Evolutionary conservation across 148 eudicot genomes (phyloP).

Genomic region (Camellia granthamiana): DNA sequence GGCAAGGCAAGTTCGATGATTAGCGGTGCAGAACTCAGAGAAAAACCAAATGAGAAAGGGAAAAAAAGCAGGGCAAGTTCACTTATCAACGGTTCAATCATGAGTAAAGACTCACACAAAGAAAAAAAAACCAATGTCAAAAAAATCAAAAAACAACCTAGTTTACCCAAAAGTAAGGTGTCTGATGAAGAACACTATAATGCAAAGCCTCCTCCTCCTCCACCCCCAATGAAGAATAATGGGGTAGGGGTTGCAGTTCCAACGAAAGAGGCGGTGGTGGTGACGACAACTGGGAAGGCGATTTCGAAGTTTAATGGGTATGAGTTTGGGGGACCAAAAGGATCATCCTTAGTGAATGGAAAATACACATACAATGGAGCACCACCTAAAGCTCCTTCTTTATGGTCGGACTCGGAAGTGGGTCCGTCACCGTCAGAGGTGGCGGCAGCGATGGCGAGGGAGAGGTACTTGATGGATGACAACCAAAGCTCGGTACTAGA

Average conservation of each 20-base stretch:
- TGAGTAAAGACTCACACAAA: slow-evolving; percentile 16
- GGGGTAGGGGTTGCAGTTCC: no score
- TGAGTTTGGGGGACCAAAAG: slow-evolving; percentile 27
- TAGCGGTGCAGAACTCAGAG: slow-evolving; percentile 30
- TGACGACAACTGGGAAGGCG: not conserved
- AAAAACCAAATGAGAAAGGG: slow-evolving; percentile 15
- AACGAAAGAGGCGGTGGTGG: not conserved
- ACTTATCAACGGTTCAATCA: slow-evolving; percentile 23
- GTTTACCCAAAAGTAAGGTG: not conserved
- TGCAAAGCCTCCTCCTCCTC: not conserved
- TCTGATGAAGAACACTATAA: not conserved
- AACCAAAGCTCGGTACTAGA: slow-evolving; percentile 42
- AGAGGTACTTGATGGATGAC: slow-evolving; percentile 37
- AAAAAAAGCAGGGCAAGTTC: slow-evolving; percentile 29
- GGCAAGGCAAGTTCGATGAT: slow-evolving; percentile 43
- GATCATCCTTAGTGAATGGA: slow-evolving; percentile 22
- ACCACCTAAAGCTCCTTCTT: slow-evolving; percentile 14
- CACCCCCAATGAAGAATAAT: no score
- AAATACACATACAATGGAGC: slow-evolving; percentile 12
- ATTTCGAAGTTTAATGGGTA: not conserved
- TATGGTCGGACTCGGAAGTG: slow-evolving; percentile 61
- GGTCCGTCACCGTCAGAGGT: slow-evolving; percentile 77
- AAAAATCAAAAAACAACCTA: not conserved
- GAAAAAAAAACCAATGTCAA: not conserved
- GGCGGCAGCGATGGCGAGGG: slow-evolving; percentile 42